Base-by-base conservation (phyloP, 345 rosid species). In the Conringia planisiliqua region DNA sequence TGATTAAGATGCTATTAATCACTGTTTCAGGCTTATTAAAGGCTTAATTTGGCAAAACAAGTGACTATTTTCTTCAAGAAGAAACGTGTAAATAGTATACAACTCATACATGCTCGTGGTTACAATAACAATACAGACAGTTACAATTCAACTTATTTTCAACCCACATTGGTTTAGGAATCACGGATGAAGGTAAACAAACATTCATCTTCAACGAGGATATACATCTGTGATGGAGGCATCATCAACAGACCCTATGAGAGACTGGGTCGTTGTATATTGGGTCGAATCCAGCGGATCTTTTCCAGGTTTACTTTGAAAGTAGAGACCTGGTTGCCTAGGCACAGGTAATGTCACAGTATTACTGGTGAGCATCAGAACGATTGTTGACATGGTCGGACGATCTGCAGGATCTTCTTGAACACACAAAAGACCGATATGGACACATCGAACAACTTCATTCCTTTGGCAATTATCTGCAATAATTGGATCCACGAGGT, bases 401-500 rank as follows among this genome's bases (percentile, higher is more conserved):
- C 90, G 81, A 50, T 80, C 80, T 14, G 40, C 66, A 12, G 90
- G 82, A 68, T 89, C 87, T 82, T 83, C 85, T 62, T 89, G 90
- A 43, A 84, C 92, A 63, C 95, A 89, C 27, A 89, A 58, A 30
- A 89, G 70, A 4, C 91, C 90, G 1, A 90, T 82, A 42, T 85
- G 88, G 17, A 87, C 74, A 48, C 81, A 87, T 74, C 83, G 78
- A 39, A 79, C 64, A n/a, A 86, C 83, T 77, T 90, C 88, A 27
- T 33, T 68, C 10, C 40, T 80, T 12, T 69, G 71, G 73, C 79
- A 83, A 1, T 73, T 73, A 8, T 75, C 70, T 2, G 2, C 57
- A 10, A 88, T 24, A 63, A 52, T 16, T 17, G 86, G 81, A 74
- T 90, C 92, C 52, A 89, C 26, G 9, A 89, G 76, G 26, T 85